A percentile compares a stretch with the other conserved stretches of the same genome.
phyloP scores from a whole-genome alignment of 805 yeast genomes.

The Ogataea degrootiae region DNA sequence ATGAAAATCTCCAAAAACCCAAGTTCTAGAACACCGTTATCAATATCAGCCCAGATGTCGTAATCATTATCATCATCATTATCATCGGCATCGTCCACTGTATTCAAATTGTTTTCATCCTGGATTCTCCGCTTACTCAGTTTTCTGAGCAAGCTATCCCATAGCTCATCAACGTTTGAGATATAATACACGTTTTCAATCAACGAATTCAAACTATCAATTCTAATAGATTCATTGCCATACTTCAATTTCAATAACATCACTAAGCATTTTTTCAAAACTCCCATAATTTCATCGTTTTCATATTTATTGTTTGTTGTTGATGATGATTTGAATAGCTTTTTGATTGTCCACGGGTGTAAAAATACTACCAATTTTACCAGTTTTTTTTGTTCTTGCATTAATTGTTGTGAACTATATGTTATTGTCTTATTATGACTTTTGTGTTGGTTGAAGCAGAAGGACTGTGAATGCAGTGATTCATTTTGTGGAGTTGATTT shows the following conservation, averaged over 20 bases:
- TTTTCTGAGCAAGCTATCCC: neutral
- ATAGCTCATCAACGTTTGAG: neutral
- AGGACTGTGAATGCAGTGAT: too few relatives aligned
- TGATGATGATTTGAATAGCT: neutral
- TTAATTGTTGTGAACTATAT: too few relatives aligned
- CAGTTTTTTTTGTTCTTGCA: too few relatives aligned
- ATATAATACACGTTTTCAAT: conserved; percentile 1
- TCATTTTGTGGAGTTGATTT: neutral
- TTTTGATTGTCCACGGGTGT: neutral
- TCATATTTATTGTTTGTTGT: neutral
- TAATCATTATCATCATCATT: neutral
- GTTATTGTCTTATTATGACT: too few relatives aligned
- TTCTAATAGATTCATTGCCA: neutral
- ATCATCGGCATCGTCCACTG: neutral
- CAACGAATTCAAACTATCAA: neutral
- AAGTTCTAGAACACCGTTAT: neutral
- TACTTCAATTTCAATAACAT: neutral
- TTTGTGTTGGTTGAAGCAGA: too few relatives aligned
- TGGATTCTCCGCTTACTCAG: neutral
- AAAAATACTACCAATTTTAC: neutral
- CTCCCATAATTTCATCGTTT: neutral
- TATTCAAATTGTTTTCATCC: too few relatives aligned
- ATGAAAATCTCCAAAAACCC: conserved; percentile 5
- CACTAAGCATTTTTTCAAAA: neutral
- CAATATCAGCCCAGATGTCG: neutral